Evolutionary conservation across 768 basidiomycete genomes (phyloP), one percentile per base, ranked within the genome.

Genomic region (Pholiota conissans): DNA sequence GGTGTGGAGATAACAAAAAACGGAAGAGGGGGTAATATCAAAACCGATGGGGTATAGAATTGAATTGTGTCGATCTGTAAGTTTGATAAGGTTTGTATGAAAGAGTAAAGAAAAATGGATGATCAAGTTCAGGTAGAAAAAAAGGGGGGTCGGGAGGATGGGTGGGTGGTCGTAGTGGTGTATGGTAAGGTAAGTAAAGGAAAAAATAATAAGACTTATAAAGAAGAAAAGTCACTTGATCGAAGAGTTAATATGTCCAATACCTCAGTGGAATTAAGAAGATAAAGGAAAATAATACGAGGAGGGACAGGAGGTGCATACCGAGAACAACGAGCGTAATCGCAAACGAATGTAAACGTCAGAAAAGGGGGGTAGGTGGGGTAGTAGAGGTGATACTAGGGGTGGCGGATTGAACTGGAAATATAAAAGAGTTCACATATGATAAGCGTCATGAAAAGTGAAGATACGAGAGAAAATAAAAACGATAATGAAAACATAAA

Each of bases 1-100:
- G 29, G 8, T 10, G 30, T 50, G 24, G 24, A 32, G 16, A 14
- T n/a, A n/a, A n/a, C n/a, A n/a, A n/a, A n/a, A n/a, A n/a, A n/a
- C n/a, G n/a, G n/a, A 34, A n/a, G 49, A 50, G n/a, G 18, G 49
- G 34, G 34, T 22, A 24, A 50, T 50, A 22, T 20, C 49, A 28
- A 18, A 26, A 35, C 49, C 20, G 29, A 28, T 34, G 16, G 49
- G 16, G 22, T n/a, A 22, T 29, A 34, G 53, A 46, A 54, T 54
- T 46, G 40, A 54, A 54, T 54, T 54, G 53, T 46, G 53, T 27
- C 40, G 52, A 18, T 28, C 18, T 46, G 52, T 54, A 45, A 54
- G 29, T 30, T 45, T 45, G 32, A 52, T 52, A 26, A 39, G 14
- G 14, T 13, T 26, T 27, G 29, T 24, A 37, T 26, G 35, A 34